These are phyloP conservation scores for Cladosporium velox DNA, from an alignment of 2,329 filamentous ascomycete genomes.

Conservation along the genomic window DNA sequence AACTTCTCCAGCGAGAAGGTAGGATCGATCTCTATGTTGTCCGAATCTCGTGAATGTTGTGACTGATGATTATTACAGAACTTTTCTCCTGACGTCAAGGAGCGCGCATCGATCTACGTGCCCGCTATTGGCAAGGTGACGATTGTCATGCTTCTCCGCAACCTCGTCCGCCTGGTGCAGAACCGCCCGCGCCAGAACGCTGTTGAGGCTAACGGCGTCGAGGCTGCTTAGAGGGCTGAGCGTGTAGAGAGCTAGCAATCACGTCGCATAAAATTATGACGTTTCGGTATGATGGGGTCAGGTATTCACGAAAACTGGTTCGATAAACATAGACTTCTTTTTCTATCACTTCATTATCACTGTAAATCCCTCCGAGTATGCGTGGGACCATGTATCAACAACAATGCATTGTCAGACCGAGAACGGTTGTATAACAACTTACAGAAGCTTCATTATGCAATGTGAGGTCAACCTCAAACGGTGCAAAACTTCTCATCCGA, in stretches of 20 bases:
- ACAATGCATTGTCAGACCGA: not conserved
- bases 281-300: not conserved
- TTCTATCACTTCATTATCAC: not conserved
- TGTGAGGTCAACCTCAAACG: not conserved
- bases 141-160: conserved; percentile 85
- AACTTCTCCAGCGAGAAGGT: conserved; percentile 93
- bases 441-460: not conserved
- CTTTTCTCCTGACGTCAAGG: conserved; percentile 85
- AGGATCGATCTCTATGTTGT: conserved; percentile 24
- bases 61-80: conserved; percentile 55
- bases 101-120: conserved; percentile 95
- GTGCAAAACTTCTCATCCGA: not conserved
- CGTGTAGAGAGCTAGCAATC: not conserved
- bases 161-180: conserved; percentile 65
- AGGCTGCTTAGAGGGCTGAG: not conserved
- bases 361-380: not conserved
- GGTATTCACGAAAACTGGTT: not conserved
- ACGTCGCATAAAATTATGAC: not conserved
- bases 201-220: not conserved
- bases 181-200: conserved; percentile 37
- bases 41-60: not conserved
- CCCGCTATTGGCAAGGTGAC: conserved; percentile 98
- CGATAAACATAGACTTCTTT: not conserved
- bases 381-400: not conserved
- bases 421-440: not conserved